Conservation (phyloP, 768 basidiomycete genomes). For the Suillus hirtellus region DNA sequence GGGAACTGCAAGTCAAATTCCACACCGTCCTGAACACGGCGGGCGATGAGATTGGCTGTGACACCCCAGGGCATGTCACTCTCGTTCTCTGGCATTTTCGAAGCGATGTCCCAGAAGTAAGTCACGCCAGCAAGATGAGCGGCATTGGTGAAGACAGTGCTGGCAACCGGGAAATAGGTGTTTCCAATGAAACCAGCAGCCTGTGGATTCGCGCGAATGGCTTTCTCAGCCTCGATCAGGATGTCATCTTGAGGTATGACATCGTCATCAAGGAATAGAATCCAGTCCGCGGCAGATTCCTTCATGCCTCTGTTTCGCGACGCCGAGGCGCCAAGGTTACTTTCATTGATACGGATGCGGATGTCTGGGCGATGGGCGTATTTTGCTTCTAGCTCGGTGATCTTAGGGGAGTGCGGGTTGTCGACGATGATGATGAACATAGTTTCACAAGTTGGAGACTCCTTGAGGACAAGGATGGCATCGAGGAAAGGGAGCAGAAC, state of each 20-base stretch:
- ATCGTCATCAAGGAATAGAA: slow-evolving; percentile 62
- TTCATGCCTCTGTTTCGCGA: slow-evolving; percentile 42
- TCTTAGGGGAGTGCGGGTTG: slow-evolving; percentile 44
- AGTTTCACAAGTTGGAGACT: slow-evolving; percentile 42
- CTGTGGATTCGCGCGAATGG: slow-evolving; percentile 45
- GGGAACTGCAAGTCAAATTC: slow-evolving; percentile 50
- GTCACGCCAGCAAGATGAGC: slow-evolving; percentile 57
- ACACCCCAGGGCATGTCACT: slow-evolving; percentile 62
- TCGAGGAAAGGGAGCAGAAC: slow-evolving; percentile 47
- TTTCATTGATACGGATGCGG: slow-evolving; percentile 39
- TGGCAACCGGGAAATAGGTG: slow-evolving; percentile 45
- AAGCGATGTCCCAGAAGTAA: slow-evolving; percentile 63
- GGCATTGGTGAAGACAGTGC: slow-evolving; percentile 51
- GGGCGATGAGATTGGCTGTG: slow-evolving; percentile 57
- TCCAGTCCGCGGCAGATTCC: slow-evolving; percentile 43
- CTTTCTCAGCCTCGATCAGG: slow-evolving; percentile 46
- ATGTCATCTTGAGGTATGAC: slow-evolving; percentile 43
- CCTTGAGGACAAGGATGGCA: slow-evolving; percentile 43
- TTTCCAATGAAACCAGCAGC: slow-evolving; percentile 53
- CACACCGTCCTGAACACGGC: slow-evolving; percentile 47
- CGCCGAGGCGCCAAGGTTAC: slow-evolving; percentile 52
- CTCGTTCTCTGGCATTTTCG: slow-evolving; percentile 38
- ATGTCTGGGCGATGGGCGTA: slow-evolving; percentile 49
- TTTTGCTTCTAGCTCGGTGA: slow-evolving; percentile 38
- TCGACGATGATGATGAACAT: slow-evolving; percentile 59